Base-by-base conservation (phyloP, 495 filamentous ascomycete genomes). In the Aspergillus biplanus region DNA sequence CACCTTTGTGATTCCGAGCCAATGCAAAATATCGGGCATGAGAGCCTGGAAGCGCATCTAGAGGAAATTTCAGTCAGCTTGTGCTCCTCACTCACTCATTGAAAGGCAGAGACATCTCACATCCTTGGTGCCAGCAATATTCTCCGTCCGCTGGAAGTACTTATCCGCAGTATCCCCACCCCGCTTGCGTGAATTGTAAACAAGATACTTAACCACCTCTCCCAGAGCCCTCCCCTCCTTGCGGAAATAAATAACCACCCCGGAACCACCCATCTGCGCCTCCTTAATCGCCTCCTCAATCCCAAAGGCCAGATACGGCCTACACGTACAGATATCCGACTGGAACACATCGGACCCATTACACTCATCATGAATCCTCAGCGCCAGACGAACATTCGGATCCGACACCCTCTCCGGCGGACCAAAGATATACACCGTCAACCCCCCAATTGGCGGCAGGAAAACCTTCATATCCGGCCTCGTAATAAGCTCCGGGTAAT, bases 281-380 rank as follows among this genome's bases (percentile, higher is more conserved):
- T 96, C 90, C 74, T 92, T 94, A 61, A 97, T 92, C 18, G 92
- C 92, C 74, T 97, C 92, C 70, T 95, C 92, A 64, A 97, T 91
- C 46, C 92, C 92, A 73, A 92, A 97, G 67, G 93, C 92, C 61
- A 97, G 87, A 71, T 97, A 97, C 35, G 92, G 92, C 53, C 92
- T 84, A 76, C 92, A 96, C 49, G 92, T 97, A 77, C 92, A 97
- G 72, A 97, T 97, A 75, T 97, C 92, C 58, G 90, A 93, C 58
- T 93, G 92, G 73, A 97, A 97, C 61, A 97, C 92, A 80, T 97
- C 92, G 75, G 88, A 91, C 58, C 92, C 92, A 72, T 96, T 96
- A 82, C 92, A 90, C 78, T 95, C 92, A 74, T 97, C 92, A 74
- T 97, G 92, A 44, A 97, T 87, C 65, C 92, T 90, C 62, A 97